Percentiles rank a stretch among this genome's conserved stretches.
phyloP scores from a whole-genome alignment of 352 stramenopile species.

The Pythium brassicae region DNA sequence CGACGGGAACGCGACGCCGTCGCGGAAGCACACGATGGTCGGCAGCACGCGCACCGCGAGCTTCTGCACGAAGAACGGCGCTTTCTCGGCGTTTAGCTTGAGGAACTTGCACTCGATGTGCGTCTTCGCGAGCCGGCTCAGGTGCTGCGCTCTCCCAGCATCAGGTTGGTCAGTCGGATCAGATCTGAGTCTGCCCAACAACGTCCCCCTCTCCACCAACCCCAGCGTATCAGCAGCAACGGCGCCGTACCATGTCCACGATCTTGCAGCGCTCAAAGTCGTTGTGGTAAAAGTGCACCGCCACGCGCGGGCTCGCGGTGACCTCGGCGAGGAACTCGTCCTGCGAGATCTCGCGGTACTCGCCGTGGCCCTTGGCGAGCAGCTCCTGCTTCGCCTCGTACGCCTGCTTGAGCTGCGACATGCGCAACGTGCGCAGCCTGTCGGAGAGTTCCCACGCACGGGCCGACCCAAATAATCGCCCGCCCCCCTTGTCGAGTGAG shows the following conservation, averaged over 20 bases:
- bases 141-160: constrained; percentile 32
- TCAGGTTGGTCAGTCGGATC: too few relatives aligned
- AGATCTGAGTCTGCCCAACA: too few relatives aligned
- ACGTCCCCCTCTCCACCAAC: too few relatives aligned
- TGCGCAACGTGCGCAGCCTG: constrained; percentile 78
- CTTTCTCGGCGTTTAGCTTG: constrained; percentile 93
- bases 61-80: constrained; percentile 94
- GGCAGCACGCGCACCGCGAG: constrained; percentile 91
- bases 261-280: constrained; percentile 98
- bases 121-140: constrained; percentile 43
- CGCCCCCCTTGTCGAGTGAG: not conserved
- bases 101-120: constrained; percentile 94
- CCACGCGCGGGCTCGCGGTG: constrained; percentile 71
- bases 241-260: constrained; percentile 89
- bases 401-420: constrained; percentile 64
- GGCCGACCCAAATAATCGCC: not conserved
- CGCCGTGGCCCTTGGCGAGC: constrained; percentile 68
- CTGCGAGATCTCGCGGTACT: constrained; percentile 90
- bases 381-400: constrained; percentile 56
- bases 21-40: constrained; percentile 90
- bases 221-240: too few relatives aligned
- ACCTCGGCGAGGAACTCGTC: constrained; percentile 96
- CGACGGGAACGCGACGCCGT: constrained; percentile 90
- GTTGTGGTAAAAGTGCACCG: constrained; percentile 96
- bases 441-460: too few relatives aligned